A percentile compares a stretch with the other conserved stretches of the same genome.
phyloP scores from a whole-genome alignment of 345 rosid species.

The Nephelium lappaceum region DNA sequence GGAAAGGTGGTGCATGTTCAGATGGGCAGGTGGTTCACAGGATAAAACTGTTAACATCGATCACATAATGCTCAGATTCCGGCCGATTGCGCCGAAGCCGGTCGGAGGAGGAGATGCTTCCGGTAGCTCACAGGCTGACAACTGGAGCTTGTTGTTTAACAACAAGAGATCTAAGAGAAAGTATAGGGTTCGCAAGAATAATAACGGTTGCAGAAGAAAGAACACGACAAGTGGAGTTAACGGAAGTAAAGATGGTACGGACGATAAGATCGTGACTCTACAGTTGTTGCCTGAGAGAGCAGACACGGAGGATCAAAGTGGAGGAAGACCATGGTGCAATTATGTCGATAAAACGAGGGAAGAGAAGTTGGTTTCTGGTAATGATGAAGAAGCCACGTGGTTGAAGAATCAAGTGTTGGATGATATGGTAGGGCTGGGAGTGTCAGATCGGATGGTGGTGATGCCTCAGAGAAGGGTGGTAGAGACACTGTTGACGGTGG shows the following conservation, averaged over 20 bases:
- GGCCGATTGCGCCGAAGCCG: slow-evolving; percentile 95
- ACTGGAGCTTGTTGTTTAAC: slow-evolving; percentile 27
- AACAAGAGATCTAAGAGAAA: slow-evolving; percentile 57
- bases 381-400: slow-evolving; percentile 21
- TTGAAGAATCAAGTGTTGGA: slow-evolving; percentile 16
- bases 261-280: slow-evolving; percentile 41
- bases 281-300: slow-evolving; percentile 55
- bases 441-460: slow-evolving; percentile 29
- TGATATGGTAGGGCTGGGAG: background rate
- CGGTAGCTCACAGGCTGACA: slow-evolving; percentile 17
- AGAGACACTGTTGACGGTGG: slow-evolving; percentile 75
- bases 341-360: slow-evolving; percentile 20
- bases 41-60: slow-evolving; percentile 48
- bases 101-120: slow-evolving; percentile 29
- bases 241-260: slow-evolving; percentile 20
- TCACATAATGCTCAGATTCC: slow-evolving; percentile 69
- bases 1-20: slow-evolving; percentile 27
- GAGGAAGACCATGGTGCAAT: slow-evolving; percentile 32
- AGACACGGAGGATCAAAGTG: slow-evolving; percentile 20
- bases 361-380: slow-evolving; percentile 4
- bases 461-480: slow-evolving; percentile 21
- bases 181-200: slow-evolving; percentile 65
- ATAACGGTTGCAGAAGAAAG: slow-evolving; percentile 26
- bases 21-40: slow-evolving; percentile 29
- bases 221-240: slow-evolving; percentile 16